Conservation (phyloP, 1,139 yeast species). For the Lipomyces yarrowii region DNA sequence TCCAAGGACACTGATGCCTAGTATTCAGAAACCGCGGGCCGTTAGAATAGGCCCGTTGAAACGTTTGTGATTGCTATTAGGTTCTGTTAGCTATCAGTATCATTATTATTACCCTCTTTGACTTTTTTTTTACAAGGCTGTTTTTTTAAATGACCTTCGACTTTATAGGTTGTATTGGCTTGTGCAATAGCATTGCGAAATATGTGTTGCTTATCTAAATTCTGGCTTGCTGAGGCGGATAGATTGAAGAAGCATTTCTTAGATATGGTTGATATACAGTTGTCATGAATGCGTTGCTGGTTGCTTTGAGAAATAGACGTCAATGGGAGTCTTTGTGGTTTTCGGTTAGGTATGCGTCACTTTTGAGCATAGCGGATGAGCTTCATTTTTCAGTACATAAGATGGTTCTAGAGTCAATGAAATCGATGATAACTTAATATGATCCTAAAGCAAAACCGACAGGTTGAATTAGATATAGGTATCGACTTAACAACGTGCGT, state of each 20-base stretch:
- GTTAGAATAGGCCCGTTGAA: not conserved
- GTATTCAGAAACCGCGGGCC: not conserved
- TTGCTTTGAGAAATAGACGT: not conserved
- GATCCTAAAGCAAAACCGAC: not conserved
- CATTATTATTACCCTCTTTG: not conserved
- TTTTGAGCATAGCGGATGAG: not conserved
- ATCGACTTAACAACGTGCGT: no score
- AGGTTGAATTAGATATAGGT: no score
- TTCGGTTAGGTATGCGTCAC: not conserved
- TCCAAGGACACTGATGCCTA: not conserved
- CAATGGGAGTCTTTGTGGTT: not conserved
- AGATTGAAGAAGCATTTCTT: not conserved
- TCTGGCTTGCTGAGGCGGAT: not conserved
- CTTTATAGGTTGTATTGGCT: not conserved
- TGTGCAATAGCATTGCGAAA: not conserved
- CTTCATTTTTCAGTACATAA: not conserved
- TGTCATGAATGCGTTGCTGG: not conserved
- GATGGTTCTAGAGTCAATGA: not conserved
- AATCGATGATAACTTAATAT: not conserved
- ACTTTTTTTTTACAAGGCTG: not conserved
- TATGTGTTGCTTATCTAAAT: not conserved
- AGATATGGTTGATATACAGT: not conserved
- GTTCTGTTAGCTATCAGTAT: not conserved
- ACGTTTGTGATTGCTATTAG: not conserved
- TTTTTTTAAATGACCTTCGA: not conserved